Evolutionary conservation across 2,329 filamentous ascomycete genomes (phyloP).

Genomic region (Scleromitrula shiraiana): DNA sequence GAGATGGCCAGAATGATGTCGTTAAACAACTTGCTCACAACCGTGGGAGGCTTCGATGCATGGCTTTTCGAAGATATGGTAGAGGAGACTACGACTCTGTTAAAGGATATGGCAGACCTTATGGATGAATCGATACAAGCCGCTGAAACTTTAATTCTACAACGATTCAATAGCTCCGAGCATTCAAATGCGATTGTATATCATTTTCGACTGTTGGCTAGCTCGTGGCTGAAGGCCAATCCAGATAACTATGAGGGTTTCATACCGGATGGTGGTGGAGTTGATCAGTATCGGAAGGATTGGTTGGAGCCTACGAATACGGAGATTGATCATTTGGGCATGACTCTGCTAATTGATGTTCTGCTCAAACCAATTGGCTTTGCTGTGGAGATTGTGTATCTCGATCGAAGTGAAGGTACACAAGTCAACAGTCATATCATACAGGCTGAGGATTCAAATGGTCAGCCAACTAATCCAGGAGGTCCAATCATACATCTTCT

Average conservation of each 20-base stretch:
- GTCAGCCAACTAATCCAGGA: conserved; percentile 28
- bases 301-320: conserved; percentile 66
- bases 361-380: conserved; percentile 73
- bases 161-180: conserved; percentile 67
- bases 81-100: conserved; percentile 61
- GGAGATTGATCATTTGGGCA: conserved; percentile 87
- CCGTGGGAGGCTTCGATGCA: conserved; percentile 61
- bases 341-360: conserved; percentile 68
- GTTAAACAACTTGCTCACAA: conserved; percentile 62
- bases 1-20: conserved; percentile 67
- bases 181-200: conserved; percentile 73
- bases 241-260: conserved; percentile 63
- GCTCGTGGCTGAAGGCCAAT: conserved; percentile 75
- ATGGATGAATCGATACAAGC: conserved; percentile 37
- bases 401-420: conserved; percentile 74
- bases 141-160: conserved; percentile 45
- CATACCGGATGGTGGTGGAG: conserved; percentile 47
- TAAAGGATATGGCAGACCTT: conserved; percentile 54
- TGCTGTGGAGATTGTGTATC: conserved; percentile 79
- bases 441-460: conserved; percentile 35
- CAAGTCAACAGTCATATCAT: conserved; percentile 55
- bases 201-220: conserved; percentile 73
- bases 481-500: conserved; percentile 49
- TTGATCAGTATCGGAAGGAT: conserved; percentile 61
- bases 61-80: conserved; percentile 77